Evolutionary conservation across 106 monocot genomes (phyloP).

Genomic region (Gastrodia elata): DNA sequence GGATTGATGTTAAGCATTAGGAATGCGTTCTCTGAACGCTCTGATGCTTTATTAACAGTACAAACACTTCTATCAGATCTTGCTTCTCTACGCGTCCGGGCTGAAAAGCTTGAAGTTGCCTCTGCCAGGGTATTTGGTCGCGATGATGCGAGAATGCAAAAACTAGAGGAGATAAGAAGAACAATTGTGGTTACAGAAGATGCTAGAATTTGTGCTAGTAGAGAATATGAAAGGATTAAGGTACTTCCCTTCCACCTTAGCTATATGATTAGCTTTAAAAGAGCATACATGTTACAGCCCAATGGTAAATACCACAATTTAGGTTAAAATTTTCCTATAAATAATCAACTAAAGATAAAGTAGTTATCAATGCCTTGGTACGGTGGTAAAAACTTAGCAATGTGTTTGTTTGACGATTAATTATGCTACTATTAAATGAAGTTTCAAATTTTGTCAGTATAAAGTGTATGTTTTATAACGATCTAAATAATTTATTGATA

Average conservation of each 20-base stretch:
- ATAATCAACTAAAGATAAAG: not conserved
- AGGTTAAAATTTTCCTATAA: not conserved
- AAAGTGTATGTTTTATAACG: not conserved
- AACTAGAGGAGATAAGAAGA: conserved; percentile 65
- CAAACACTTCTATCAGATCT: conserved; percentile 87
- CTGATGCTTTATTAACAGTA: conserved; percentile 77
- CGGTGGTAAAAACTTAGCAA: not conserved
- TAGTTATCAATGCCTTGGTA: not conserved
- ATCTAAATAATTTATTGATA: not conserved
- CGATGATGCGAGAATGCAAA: conserved; percentile 60
- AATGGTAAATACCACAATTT: not conserved
- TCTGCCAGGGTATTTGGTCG: conserved; percentile 78
- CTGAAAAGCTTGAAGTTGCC: conserved; percentile 80
- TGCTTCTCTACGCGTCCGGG: conserved; percentile 53
- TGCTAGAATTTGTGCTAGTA: conserved; percentile 59
- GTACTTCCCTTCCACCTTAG: conserved; percentile 20
- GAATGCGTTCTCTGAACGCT: conserved; percentile 75
- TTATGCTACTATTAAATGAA: not conserved
- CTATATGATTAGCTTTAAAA: conserved; percentile 4
- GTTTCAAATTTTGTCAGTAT: not conserved
- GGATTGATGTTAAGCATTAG: conserved; percentile 75
- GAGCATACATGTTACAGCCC: not conserved
- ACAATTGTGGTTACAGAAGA: conserved; percentile 63
- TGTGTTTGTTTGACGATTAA: not conserved
- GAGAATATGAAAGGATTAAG: conserved; percentile 90